Evolutionary conservation across 1,284 basidiomycete genomes (phyloP).

Genomic region (Tilletia horrida): DNA sequence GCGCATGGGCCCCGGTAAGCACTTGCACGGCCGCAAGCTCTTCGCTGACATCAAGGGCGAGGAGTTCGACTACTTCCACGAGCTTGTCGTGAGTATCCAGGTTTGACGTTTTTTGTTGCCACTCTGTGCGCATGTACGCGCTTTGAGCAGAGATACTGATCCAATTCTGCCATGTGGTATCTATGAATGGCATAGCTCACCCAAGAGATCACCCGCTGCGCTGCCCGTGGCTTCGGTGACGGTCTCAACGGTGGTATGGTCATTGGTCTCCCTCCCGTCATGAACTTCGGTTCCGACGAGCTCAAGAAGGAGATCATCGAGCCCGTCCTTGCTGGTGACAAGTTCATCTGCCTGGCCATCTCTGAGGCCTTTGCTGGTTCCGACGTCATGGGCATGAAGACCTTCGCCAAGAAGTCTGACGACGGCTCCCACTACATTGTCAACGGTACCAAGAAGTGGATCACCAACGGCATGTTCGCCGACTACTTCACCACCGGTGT

Average conservation of each 20-base stretch:
- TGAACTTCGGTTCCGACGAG: constrained; percentile 77
- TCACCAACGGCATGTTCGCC: constrained; percentile 64
- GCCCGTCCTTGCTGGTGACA: constrained; percentile 75
- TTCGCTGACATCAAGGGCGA: constrained; percentile 84
- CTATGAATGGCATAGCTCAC: constrained; percentile 68
- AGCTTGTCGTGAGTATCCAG: constrained; percentile 59
- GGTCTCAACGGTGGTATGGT: constrained; percentile 56
- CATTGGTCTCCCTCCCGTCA: constrained; percentile 59
- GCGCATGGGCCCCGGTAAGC: constrained; percentile 75
- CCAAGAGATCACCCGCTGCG: constrained; percentile 76
- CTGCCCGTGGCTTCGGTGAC: constrained; percentile 63
- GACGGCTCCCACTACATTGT: constrained; percentile 66
- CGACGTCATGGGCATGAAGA: constrained; percentile 68
- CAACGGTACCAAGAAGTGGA: constrained; percentile 52
- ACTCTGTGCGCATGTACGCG: constrained; percentile 13
- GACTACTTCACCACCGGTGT: constrained; percentile 60
- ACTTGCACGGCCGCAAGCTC: constrained; percentile 74
- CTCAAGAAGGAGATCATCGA: constrained; percentile 74
- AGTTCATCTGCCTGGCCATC: constrained; percentile 78
- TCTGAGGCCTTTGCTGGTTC: constrained; percentile 87
- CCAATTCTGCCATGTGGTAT: constrained; percentile 50
- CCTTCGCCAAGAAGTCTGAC: constrained; percentile 74
- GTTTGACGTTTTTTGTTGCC: constrained; percentile 7
- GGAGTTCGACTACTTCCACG: constrained; percentile 81
- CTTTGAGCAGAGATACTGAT: no score